These are phyloP conservation scores for Hemileia vastatrix DNA, from an alignment of 1,284 basidiomycete genomes.

Conservation along the genomic window DNA sequence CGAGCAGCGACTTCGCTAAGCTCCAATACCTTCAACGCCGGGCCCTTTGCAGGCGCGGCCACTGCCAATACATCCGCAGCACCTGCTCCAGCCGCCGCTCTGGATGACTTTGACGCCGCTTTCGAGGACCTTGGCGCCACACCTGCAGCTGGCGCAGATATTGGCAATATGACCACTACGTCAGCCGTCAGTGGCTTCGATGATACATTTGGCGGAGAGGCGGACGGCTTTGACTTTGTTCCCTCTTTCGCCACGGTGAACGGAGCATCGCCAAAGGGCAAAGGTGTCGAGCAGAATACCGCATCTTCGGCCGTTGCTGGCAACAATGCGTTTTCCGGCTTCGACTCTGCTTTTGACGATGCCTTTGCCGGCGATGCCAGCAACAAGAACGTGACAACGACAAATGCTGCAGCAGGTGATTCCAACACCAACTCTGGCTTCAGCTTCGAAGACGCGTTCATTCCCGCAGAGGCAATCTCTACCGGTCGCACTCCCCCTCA, in stretches of 20 bases:
- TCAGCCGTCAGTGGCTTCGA: slow-evolving; percentile 34
- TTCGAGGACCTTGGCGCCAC: slow-evolving; percentile 22
- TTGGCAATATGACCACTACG: no score
- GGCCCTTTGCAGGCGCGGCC: no score
- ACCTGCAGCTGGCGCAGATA: not conserved
- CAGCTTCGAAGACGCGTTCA: slow-evolving; percentile 37
- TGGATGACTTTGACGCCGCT: slow-evolving; percentile 20
- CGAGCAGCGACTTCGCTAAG: no score
- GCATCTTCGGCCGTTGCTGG: not conserved
- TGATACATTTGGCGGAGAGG: slow-evolving; percentile 33
- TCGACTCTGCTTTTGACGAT: not conserved
- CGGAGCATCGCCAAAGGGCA: no score
- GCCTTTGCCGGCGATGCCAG: not conserved
- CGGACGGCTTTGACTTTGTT: slow-evolving; percentile 37
- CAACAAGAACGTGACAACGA: slow-evolving; percentile 2
- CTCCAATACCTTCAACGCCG: no score
- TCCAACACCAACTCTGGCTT: slow-evolving; percentile 29
- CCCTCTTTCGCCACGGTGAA: slow-evolving; percentile 29
- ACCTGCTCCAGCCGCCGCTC: slow-evolving; percentile 33
- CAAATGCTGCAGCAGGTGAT: slow-evolving; percentile 8
- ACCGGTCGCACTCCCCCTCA: no score
- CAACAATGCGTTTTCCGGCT: slow-evolving; percentile 8
- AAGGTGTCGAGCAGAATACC: no score
- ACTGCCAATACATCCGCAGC: no score
- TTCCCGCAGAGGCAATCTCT: slow-evolving; percentile 8